Conservation (phyloP, 495 filamentous ascomycete genomes). For the Penicillium cataractarum region DNA sequence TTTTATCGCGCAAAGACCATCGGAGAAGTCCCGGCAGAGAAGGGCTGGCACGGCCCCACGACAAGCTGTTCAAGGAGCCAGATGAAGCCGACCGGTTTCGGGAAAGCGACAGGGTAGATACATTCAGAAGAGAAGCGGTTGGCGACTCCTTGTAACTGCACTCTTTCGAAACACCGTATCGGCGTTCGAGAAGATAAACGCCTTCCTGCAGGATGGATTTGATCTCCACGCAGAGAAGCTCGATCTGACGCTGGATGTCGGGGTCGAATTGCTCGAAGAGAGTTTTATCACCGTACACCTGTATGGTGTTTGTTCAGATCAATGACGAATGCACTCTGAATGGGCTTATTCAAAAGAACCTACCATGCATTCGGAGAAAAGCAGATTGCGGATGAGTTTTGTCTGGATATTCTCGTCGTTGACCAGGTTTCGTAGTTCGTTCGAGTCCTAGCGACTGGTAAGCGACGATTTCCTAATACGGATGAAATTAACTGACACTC, state of each 20-base stretch:
- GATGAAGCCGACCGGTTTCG: not conserved
- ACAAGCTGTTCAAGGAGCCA: not conserved
- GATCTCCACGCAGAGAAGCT: conserved; percentile 9
- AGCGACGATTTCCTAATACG: not conserved
- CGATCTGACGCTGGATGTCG: conserved; percentile 10
- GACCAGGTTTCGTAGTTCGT: conserved; percentile 2
- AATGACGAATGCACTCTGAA: not conserved
- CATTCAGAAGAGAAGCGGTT: not conserved
- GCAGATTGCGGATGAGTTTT: conserved; percentile 5
- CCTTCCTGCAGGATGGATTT: conserved; percentile 6
- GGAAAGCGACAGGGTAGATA: conserved; percentile 1
- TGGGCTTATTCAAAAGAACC: not conserved
- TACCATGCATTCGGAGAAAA: conserved; percentile 8
- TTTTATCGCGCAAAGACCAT: conserved; percentile 8
- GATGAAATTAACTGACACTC: not conserved
- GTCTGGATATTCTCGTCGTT: conserved; percentile 12
- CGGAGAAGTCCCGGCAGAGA: conserved; percentile 1
- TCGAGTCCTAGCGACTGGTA: not conserved
- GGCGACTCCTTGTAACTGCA: not conserved
- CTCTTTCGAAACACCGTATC: not conserved
- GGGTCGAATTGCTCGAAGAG: conserved; percentile 9
- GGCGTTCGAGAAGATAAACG: conserved; percentile 4
- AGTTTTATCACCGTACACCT: conserved; percentile 9
- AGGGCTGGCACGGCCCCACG: not conserved
- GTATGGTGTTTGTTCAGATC: not conserved